phyloP scores from a whole-genome alignment of 1,139 yeast genomes.

The Geotrichum aggregatum region DNA sequence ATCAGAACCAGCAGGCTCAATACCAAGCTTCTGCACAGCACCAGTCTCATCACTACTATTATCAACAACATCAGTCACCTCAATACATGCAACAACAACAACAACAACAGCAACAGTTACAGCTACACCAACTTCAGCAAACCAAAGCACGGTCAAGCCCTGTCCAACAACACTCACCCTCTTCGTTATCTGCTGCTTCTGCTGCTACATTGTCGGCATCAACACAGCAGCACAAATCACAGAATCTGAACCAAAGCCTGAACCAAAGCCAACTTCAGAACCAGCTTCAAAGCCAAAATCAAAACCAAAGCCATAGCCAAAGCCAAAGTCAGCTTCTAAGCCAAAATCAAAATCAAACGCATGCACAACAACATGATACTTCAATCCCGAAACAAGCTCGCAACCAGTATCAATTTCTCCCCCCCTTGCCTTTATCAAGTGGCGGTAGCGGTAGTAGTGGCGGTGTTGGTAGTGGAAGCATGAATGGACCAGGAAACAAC shows the following conservation, averaged over 20 bases:
- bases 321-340: no score
- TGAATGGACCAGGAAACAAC: no score
- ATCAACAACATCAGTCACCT: not conserved
- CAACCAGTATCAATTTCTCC: conserved; percentile 4
- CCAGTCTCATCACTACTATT: not conserved
- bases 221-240: not conserved
- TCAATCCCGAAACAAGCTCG: conserved; percentile 7
- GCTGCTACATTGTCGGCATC: not conserved
- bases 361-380: no score
- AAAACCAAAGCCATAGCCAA: no score
- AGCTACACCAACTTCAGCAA: conserved; percentile 5
- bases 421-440: conserved; percentile 1
- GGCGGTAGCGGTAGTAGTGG: not conserved
- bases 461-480: not conserved
- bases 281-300: no score
- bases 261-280: not conserved
- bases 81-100: not conserved
- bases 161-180: not conserved
- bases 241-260: not conserved
- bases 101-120: conserved; percentile 6
- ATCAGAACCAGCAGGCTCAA: not conserved
- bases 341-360: no score
- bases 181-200: no score
- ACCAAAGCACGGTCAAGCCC: not conserved
- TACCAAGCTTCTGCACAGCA: not conserved